These are phyloP conservation scores for Linnemannia hyalina DNA, from an alignment of 192 early-diverging fungal species.

Conservation along the genomic window DNA sequence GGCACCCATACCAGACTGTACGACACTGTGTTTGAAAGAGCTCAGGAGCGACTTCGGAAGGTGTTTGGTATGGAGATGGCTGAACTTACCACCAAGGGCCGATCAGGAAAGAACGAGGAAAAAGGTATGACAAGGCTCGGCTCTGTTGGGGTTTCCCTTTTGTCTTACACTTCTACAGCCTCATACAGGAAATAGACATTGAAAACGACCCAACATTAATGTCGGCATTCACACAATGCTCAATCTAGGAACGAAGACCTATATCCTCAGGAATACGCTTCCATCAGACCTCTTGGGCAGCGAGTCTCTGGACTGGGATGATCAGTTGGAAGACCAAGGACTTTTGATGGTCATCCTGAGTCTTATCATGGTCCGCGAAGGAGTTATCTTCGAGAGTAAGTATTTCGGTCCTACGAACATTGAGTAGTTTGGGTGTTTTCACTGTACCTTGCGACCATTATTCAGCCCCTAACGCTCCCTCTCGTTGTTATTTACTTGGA, in stretches of 20 bases:
- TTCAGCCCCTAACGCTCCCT: not conserved
- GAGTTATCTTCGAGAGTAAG: conserved; percentile 61
- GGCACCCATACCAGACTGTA: conserved; percentile 59
- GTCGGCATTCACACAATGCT: not conserved
- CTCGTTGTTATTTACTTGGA: not conserved
- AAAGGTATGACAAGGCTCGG: conserved; percentile 28
- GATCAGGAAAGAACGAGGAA: conserved; percentile 20
- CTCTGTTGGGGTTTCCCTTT: not conserved
- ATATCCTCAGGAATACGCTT: conserved; percentile 60
- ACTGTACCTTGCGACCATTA: not conserved
- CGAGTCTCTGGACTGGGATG: conserved; percentile 54
- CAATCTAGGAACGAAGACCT: conserved; percentile 44
- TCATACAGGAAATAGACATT: not conserved
- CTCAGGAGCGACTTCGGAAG: conserved; percentile 61
- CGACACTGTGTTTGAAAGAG: conserved; percentile 61
- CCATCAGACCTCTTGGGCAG: conserved; percentile 43
- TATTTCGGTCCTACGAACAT: not conserved
- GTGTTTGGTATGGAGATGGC: conserved; percentile 77
- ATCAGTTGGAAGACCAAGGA: conserved; percentile 60
- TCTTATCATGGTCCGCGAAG: conserved; percentile 70
- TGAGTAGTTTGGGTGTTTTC: too few relatives aligned
- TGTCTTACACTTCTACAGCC: too few relatives aligned
- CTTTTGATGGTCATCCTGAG: conserved; percentile 69
- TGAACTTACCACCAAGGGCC: conserved; percentile 62
- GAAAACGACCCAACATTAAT: not conserved